A percentile compares a stretch with the other conserved stretches of the same genome.
Conservation (phyloP, 2,329 filamentous ascomycete species). For the Grosmannia clavigera region DNA sequence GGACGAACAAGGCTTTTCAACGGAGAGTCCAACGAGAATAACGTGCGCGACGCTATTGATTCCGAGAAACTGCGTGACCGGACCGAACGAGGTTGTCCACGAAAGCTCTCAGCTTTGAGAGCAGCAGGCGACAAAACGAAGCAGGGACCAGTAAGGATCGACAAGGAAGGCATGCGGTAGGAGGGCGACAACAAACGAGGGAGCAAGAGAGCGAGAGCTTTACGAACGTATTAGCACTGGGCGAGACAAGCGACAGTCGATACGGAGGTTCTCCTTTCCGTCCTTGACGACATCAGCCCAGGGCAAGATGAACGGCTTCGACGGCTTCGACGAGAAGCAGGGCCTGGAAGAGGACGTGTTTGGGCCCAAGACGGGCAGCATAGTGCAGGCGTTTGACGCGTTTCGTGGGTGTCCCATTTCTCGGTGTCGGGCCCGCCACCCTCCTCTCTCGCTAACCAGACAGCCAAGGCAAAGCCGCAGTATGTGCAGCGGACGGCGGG, state of each 20-base stretch:
- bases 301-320: conserved; percentile 63
- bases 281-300: neutral
- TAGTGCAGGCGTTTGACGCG: conserved; percentile 85
- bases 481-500: conserved; percentile 75
- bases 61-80: neutral
- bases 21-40: neutral
- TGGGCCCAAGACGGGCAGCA: conserved; percentile 47
- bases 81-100: neutral
- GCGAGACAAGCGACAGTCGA: neutral
- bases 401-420: conserved; percentile 57
- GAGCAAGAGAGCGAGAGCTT: neutral
- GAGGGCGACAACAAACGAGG: neutral
- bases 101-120: neutral
- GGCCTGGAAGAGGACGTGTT: conserved; percentile 66
- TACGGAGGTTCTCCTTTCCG: neutral
- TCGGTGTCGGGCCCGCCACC: too few relatives aligned
- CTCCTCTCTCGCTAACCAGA: neutral
- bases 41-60: neutral
- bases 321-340: conserved; percentile 57
- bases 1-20: neutral
- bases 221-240: neutral
- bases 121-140: neutral
- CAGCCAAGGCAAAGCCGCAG: conserved; percentile 91
- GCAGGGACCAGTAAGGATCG: neutral
- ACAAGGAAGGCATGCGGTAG: neutral